Base-by-base conservation (phyloP, 352 stramenopile species). In the Pythium oligandrum region DNA sequence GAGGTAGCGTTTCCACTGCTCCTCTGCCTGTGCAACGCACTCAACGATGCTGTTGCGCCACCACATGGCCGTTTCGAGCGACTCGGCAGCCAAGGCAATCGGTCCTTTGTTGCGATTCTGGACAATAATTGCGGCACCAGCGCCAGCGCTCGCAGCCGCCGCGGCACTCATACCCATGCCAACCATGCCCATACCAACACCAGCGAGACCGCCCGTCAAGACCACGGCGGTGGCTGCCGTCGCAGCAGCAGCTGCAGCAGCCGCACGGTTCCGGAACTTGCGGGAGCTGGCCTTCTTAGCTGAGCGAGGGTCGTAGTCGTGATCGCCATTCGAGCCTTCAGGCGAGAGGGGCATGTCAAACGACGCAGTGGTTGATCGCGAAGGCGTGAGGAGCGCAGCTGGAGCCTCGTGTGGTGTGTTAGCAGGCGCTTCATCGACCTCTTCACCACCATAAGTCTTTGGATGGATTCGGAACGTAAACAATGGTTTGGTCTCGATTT, bases 401-500 rank as follows among this genome's bases (percentile, higher is more conserved):
- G 47, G 11, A 4, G 42, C 33, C 5, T 34, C 6, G 4, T 48
- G 48, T 2, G 60, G 60, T 7, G 4, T 37, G 68, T 9, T 55
- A 11, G n/a, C 40, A 35, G 39, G 57, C 48, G 40, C 78, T 4
- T 75, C 74, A 4, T 70, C 64, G 3, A 86, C 80, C 17, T 85
- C 75, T 33, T 58, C 66, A 6, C 50, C 61, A 6, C 63, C 71
- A 49, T 90, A 64, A 34, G 73, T 78, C 51, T 84, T 62, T 44
- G 91, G 78, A 4, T 78, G 70, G 51, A 93, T 83, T 10, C 83
- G 58, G 61, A 94, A 92, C 8, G 81, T 94, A 56, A 91, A 94
- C 7, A 94, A 72, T 50, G 72, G 78, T 52, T 94, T 94, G 51
- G 79, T 90, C 68, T 94, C 83, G 47, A 94, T 94, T 53, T 92